Evolutionary conservation across 495 filamentous ascomycete species (phyloP), one percentile per base, ranked within the genome.

Genomic region (Aspergillus sclerotioniger): DNA sequence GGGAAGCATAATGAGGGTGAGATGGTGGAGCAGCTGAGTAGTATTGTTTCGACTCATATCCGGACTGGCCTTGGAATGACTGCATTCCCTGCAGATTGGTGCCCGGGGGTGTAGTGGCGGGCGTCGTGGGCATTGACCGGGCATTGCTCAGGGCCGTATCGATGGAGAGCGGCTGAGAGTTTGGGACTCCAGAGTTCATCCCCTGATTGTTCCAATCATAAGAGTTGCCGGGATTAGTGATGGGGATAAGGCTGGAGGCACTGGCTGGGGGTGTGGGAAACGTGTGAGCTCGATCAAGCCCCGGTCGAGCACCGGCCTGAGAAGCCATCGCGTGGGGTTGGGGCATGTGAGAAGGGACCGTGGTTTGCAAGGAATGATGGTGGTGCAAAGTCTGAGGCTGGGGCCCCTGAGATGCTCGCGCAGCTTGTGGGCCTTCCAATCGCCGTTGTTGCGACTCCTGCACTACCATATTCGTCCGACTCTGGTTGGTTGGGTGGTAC

Each of bases 221-320:
- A 3, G 87, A 90, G 66, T 73, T 87, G 3, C 87, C 86, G 46
- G 89, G 85, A 58, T 82, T 83, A 31, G 86, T 85, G 76, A 95
- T 88, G 31, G 84, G 88, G 77, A 96, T 91, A 21, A 94, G 82
- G 69, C 92, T 91, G 7, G 92, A 92, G 25, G 94, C 89, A 66
- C 92, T 96, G 0, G 93, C 89, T 1, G 94, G 92, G 10, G 94
- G 94, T 10, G 93, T 97, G 7, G 93, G 95, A 71, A 97, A 96
- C 5, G 92, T 92, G 66, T 93, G 85, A 10, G 91, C 84, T 20
- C 92, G 86, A 56, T 95, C 90, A 46, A 96, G 72, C 9, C 82
- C 79, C 2, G 90, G 91, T 41, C 92, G 84, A 53, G 84, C 75
- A 47, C 80, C 79, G n/a, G 80, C 78, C 70, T 90, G 90, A n/a